A percentile compares a stretch with the other conserved stretches of the same genome.
These are phyloP conservation scores for Heritiera littoralis DNA, from an alignment of 345 rosid genomes.

Conservation along the genomic window DNA sequence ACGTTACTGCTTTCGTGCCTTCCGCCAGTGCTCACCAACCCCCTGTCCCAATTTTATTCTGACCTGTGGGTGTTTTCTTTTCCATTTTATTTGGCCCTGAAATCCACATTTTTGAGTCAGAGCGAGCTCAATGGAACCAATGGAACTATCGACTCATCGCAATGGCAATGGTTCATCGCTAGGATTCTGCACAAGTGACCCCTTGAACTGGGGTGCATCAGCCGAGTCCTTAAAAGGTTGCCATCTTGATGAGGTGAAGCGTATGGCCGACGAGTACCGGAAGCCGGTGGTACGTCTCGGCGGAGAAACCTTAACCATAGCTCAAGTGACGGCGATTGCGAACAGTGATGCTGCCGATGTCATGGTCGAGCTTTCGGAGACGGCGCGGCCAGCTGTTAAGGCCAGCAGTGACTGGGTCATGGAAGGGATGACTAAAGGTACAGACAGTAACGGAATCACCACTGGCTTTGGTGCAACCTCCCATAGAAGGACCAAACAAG, in stretches of 20 bases:
- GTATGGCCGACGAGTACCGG: conserved; percentile 70
- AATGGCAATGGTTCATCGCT: conserved; percentile 8
- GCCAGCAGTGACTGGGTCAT: conserved; percentile 84
- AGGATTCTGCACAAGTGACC: conserved; percentile 44
- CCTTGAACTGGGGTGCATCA: conserved; percentile 65
- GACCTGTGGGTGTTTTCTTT: too few relatives aligned
- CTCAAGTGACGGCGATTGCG: conserved; percentile 70
- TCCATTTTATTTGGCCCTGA: background rate
- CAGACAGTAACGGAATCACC: conserved; percentile 71
- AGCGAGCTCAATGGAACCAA: conserved; percentile 20
- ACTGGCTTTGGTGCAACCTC: conserved; percentile 84
- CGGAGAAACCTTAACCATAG: conserved; percentile 75
- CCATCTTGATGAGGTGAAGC: conserved; percentile 79
- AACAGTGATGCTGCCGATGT: conserved; percentile 27
- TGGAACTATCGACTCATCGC: background rate
- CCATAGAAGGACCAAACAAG: conserved; percentile 70
- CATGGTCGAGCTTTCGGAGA: conserved; percentile 58
- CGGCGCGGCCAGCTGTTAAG: conserved; percentile 51
- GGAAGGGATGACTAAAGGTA: conserved; percentile 71
- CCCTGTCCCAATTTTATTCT: background rate
- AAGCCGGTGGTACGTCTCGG: conserved; percentile 61
- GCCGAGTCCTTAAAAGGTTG: conserved; percentile 80
- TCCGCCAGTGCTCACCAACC: conserved; percentile 10
- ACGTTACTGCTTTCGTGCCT: background rate
- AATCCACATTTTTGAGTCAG: background rate